Base-by-base conservation (phyloP, 371 early-diverging fungal species). In the Syncephalastrum sp. region DNA sequence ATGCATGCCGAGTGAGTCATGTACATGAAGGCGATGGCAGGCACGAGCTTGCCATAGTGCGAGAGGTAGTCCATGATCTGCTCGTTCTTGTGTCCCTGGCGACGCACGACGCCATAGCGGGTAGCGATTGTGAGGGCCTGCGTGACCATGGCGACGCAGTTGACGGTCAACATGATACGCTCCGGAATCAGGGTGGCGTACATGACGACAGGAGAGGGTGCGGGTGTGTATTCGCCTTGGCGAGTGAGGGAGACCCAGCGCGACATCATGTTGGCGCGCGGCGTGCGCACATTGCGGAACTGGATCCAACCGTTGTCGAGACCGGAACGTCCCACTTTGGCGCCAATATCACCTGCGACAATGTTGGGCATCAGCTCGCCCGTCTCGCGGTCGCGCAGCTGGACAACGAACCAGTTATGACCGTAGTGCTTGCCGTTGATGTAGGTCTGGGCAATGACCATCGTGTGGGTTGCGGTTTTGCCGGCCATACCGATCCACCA, bases 401-500 rank as follows among this genome's bases (percentile, higher is more conserved):
- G 96, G 38, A 95, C 93, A 16, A 94, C 78, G 68, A 95, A 95
- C 79, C 85, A 83, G 61, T 91, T 90, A 65, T 86, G 85, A 25
- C 92, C 92, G 54, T 86, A 79, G 56, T 70, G 65, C 74, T 86
- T 74, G 45, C 83, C 83, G 62, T 84, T 68, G 53, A 91, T 79
- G 3, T 85, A 58, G 0, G 91, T 85, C 67, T 87, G 86, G 42
- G 74, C 71, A 60, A 83, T 81, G 12, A 77, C 81, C 15, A 81
- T 80, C 60, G 87, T 80, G 64, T 91, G 91, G 1, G 91, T 89
- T 21, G 92, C 88, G 3, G 89, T 83, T 64, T 91, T 86, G 3
- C 86, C 91, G 15, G 91, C 86, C 62, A 92, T 91, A 48, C 96
- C 96, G 66, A 94, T 93, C 95, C 96, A 95, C 93, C 93, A 94